Evolutionary conservation across 1,284 basidiomycete genomes (phyloP), one percentile per base, ranked within the genome.

Genomic region (Megacollybia platyphylla): DNA sequence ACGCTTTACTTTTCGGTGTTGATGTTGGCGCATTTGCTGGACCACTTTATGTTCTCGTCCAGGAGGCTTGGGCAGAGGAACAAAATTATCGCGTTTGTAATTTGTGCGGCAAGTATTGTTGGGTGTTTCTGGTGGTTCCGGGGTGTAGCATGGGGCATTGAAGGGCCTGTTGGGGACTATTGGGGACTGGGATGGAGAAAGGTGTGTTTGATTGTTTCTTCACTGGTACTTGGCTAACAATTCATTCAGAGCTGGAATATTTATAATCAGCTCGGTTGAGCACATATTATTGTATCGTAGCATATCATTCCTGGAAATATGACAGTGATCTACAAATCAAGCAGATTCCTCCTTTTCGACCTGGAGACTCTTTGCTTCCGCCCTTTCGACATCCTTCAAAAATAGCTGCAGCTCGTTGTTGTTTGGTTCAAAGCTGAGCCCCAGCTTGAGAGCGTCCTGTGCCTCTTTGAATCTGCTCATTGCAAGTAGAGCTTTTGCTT

Each of bases 1-100:
- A 94, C 94, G 0, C 67, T 97, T 9, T 97, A 93, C 70, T 98
- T 98, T 65, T 77, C 92, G 3, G 89, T 97, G 36, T 63, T 98
- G 43, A 91, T 97, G 81, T 68, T 84, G 36, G 88, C 80, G 0
- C 90, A 97, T 58, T 58, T 97, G 38, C 68, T 96, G 49, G 93
- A 98, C 63, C 90, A 94, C 59, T 88, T 91, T 61, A 63, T 96
- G 52, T 93, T 97, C 64, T 74, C 76, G 3, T 78, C 86, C 2
- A 71, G 73, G 29, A 68, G 75, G 28, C 66, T 87, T 42, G 67
- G 73, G 1, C 63, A 66, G 5, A 62, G 64, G 32, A 79, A 78
- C 26, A 96, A 94, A 59, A 63, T 68, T 41, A 75, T 86, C 41
- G 67, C 70, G 41, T 98, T 97, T 57, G 73, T 71, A 0, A 50